Evolutionary conservation across 169 alveolate genomes (phyloP).

Genomic region (Theileria orientalis): DNA sequence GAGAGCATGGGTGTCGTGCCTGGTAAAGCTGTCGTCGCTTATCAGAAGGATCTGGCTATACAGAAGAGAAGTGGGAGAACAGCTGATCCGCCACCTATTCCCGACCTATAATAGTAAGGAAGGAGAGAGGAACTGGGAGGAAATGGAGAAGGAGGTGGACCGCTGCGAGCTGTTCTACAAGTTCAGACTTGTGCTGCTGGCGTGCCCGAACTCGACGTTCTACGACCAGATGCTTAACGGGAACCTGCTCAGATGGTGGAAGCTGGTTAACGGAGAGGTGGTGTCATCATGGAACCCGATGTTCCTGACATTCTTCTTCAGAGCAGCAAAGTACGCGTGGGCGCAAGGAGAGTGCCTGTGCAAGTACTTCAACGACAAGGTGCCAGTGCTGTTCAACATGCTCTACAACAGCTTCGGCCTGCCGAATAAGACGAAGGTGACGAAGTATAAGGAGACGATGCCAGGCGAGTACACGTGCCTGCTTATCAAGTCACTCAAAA

Average conservation of each 20-base stretch:
- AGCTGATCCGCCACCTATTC: neutral
- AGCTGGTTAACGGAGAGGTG: conserved; percentile 31
- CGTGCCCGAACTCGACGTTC: conserved; percentile 54
- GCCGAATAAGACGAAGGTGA: conserved; percentile 27
- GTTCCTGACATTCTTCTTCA: conserved; percentile 30
- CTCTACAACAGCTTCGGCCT: conserved; percentile 11
- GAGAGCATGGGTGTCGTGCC: conserved; percentile 21
- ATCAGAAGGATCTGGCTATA: conserved; percentile 56
- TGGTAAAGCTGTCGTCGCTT: conserved; percentile 26
- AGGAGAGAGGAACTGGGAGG: neutral
- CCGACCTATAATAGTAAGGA: neutral
- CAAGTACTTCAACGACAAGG: conserved; percentile 10
- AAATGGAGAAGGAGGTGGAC: conserved; percentile 25
- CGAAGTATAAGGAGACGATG: conserved; percentile 32
- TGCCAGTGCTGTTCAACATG: conserved; percentile 37
- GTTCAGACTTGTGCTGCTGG: conserved; percentile 34
- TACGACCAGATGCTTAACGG: conserved; percentile 43
- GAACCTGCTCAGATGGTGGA: conserved; percentile 57
- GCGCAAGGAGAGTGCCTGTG: conserved; percentile 43
- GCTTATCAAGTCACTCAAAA: conserved; percentile 18
- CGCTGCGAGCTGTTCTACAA: conserved; percentile 36
- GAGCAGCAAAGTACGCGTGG: conserved; percentile 65
- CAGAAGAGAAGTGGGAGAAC: conserved; percentile 41
- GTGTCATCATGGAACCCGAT: conserved; percentile 58
- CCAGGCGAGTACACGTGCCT: conserved; percentile 49